Evolutionary conservation across 2,329 filamentous ascomycete genomes (phyloP), one percentile per base, ranked within the genome.

Genomic region (Arthroderma sp.): DNA sequence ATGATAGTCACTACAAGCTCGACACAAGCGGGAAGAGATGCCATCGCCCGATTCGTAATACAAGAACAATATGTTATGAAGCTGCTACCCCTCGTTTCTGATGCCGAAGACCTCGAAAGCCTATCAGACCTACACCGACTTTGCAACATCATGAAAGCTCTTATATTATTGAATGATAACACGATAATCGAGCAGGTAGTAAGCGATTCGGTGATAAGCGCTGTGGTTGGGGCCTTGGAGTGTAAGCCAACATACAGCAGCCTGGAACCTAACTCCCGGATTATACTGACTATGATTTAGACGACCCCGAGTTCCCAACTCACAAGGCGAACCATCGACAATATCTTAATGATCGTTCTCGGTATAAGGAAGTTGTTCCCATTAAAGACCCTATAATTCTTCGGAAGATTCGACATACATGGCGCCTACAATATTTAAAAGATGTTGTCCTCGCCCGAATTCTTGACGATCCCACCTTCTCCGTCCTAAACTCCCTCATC

Each of bases 391-490:
- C 80, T 4, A 68, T 75, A 42, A 85, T 95, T 51, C 79, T 82
- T 53, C 81, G 78, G 56, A 96, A 96, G 69, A 96, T 98, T 34
- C 88, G 95, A 59, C 86, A 88, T 62, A 96, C 91, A 1, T 95
- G 95, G 68, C 84, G 91, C 34, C 69, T 98, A 31, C 88, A 94
- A 59, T 98, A 98, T 61, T 74, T 98, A 44, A 98, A 96, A 63
- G 91, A 98, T 57, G 91, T 98, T n/a, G 89, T 96, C 1, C 75
- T 98, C 37, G 91, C 91, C 29, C 80, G 91, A 50, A 96, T 98
- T 51, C 74, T 98, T 49, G 91, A 98, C 65, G 91, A 98, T 62
- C 89, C 89, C 41, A 98, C 91, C 15, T 98, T 96, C 63, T 94
- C 86, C 27, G 88, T 96, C 28, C 79, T 98, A 52, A 98, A 96